Base-by-base conservation (phyloP, 345 rosid genomes). In the Toxicodendron radicans region DNA sequence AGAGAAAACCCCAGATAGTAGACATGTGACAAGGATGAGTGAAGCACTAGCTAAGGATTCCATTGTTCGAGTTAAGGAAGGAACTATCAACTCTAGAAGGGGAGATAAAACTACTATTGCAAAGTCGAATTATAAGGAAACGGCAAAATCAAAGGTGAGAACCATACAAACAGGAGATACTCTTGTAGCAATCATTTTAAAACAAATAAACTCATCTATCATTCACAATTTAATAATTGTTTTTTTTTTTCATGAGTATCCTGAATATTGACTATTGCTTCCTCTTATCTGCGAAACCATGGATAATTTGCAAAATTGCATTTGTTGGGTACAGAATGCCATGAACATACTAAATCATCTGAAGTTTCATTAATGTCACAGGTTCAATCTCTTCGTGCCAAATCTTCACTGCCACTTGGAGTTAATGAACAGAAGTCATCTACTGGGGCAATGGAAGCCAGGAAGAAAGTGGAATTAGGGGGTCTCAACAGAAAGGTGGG, bases 1-100 rank as follows among this genome's bases (percentile, higher is more conserved):
- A 70, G 91, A 82, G 41, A 72, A 62, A 38, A 80, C 83, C 53
- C 80, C 85, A 41, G 85, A 85, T 43, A 85, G 91, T 82, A 83
- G 79, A 82, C 73, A 74, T 77, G 73, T 70, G 23, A 60, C 20
- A 23, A 76, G 79, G 78, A 64, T 64, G 57, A 73, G 24, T 14
- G 73, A 69, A 80, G 82, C 64, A 71, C 70, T 71, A 64, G 83
- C 64, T 63, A 80, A 71, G 60, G 67, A 64, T 64, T 78, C 75
- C 21, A 23, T n/a, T 63, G 46, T 18, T 75, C 76, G 18, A 41
- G 74, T 43, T 14, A 76, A 72, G 56, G 64, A 67, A 58, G 41
- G 73, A 27, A 43, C 58, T 56, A 11, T n/a, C 32, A 77, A 75
- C 62, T 72, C 64, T 71, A 73, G 68, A 65, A 52, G 33, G 35